Conservation (phyloP, 495 filamentous ascomycete species). For the Hypomontagnella submonticulosa region DNA sequence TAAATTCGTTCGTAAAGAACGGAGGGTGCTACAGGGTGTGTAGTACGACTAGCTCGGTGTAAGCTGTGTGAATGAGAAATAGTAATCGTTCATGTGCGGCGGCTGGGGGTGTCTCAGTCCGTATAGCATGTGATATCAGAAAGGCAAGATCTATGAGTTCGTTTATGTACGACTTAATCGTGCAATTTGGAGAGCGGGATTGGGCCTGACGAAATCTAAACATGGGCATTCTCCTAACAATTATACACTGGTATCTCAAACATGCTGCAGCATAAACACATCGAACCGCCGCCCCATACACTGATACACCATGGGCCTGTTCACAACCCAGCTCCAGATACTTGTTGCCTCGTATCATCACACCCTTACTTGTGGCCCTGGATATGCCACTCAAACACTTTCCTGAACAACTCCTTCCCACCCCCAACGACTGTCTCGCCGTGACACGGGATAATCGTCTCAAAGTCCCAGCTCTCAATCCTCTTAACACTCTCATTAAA, state of each 20-base stretch:
- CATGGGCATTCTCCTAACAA: neutral
- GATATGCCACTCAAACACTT: constrained; percentile 89
- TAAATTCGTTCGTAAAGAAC: neutral
- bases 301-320: neutral
- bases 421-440: constrained; percentile 86
- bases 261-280: constrained; percentile 1
- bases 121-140: neutral
- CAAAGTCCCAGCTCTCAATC: constrained; percentile 86
- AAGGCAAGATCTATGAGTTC: neutral
- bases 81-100: constrained; percentile 10
- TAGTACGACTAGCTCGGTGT: neutral
- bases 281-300: constrained; percentile 1
- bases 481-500: constrained; percentile 74
- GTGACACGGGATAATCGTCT: constrained; percentile 90
- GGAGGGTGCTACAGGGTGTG: constrained; percentile 10
- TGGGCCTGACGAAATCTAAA: too few species aligned
- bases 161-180: neutral
- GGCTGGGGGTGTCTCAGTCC: neutral
- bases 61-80: constrained; percentile 7
- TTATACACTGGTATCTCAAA: constrained; percentile 32
- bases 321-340: neutral
- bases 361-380: constrained; percentile 56
- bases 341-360: constrained; percentile 1
- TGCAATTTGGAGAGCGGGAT: neutral
- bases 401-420: constrained; percentile 80